Evolutionary conservation across 768 basidiomycete species (phyloP).

Genomic region (Astraeus odoratus): DNA sequence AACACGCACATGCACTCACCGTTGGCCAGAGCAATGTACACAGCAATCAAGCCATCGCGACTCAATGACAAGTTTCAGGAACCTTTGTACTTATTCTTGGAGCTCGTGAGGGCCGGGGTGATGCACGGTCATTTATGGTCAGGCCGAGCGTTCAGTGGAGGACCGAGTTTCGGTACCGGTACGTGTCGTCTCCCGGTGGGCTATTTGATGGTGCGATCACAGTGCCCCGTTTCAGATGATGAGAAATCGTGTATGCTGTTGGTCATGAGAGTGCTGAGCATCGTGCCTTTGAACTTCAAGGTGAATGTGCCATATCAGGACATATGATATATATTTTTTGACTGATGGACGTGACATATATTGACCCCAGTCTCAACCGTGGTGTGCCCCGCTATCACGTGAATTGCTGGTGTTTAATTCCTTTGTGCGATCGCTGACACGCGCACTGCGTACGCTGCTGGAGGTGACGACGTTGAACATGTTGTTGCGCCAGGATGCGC

Average conservation of each 20-base stretch:
- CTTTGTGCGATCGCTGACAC: slow-evolving; percentile 86
- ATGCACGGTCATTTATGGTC: slow-evolving; percentile 94
- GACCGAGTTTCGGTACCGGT: slow-evolving; percentile 92
- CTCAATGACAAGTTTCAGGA: slow-evolving; percentile 99
- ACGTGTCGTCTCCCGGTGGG: slow-evolving; percentile 30
- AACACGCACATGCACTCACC: slow-evolving; percentile 86
- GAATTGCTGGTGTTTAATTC: slow-evolving; percentile 98
- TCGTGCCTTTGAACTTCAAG: slow-evolving; percentile 92
- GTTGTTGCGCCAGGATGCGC: slow-evolving; percentile 84
- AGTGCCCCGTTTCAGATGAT: slow-evolving; percentile 51
- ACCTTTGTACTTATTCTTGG: slow-evolving; percentile 88
- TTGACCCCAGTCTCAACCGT: slow-evolving; percentile 63
- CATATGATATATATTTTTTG: slow-evolving; percentile 1
- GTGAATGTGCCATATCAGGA: slow-evolving; percentile 35
- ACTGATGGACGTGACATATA: slow-evolving; percentile 12
- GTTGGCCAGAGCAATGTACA: slow-evolving; percentile 87
- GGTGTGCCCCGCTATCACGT: slow-evolving; percentile 94
- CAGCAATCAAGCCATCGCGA: slow-evolving; percentile 66
- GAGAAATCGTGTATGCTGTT: slow-evolving; percentile 92
- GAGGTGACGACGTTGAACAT: slow-evolving; percentile 92
- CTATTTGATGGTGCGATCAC: slow-evolving; percentile 17
- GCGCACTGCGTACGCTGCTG: slow-evolving; percentile 81
- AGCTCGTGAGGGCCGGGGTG: slow-evolving; percentile 92
- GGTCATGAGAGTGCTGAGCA: slow-evolving; percentile 94
- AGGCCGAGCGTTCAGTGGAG: slow-evolving; percentile 82